Conservation (phyloP, 2,329 filamentous ascomycete genomes). For the Knoxdaviesia proteae region DNA sequence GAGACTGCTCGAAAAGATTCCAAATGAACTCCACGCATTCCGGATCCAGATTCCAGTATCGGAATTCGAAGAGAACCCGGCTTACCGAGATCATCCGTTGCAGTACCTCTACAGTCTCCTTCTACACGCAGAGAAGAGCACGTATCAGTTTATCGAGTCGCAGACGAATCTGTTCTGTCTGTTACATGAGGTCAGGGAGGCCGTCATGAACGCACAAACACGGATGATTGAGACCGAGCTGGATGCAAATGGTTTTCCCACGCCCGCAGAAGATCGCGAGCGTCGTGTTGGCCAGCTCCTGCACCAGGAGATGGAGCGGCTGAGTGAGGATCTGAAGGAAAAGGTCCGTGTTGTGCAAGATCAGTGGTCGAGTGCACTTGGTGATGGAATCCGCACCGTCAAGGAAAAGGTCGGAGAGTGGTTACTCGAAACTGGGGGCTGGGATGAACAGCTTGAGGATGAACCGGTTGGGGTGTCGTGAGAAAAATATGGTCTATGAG, state of each 20-base stretch:
- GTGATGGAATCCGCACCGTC: conserved; percentile 49
- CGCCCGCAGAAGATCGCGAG: conserved; percentile 14
- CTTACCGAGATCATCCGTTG: conserved; percentile 59
- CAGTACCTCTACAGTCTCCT: conserved; percentile 81
- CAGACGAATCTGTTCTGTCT: conserved; percentile 83
- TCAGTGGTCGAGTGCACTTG: conserved; percentile 78
- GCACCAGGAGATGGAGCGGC: conserved; percentile 41
- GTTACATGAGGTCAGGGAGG: conserved; percentile 73
- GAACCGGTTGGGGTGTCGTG: conserved; percentile 27
- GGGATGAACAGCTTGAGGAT: conserved; percentile 58
- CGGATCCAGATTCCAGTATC: conserved; percentile 54
- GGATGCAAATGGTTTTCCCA: conserved; percentile 14
- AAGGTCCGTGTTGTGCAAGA: conserved; percentile 80
- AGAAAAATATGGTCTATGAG: conserved; percentile 4
- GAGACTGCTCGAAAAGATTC: conserved; percentile 61
- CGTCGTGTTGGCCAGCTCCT: conserved; percentile 33
- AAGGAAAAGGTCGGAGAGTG: conserved; percentile 56
- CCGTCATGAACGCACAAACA: conserved; percentile 48
- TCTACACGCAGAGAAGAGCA: conserved; percentile 73
- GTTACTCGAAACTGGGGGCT: conserved; percentile 60
- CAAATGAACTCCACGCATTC: conserved; percentile 36
- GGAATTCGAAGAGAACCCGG: conserved; percentile 73
- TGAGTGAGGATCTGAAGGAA: conserved; percentile 80
- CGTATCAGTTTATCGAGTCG: conserved; percentile 90
- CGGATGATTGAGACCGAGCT: conserved; percentile 47